Percentiles rank a stretch among this genome's conserved stretches.
Conservation (phyloP, 192 early-diverging fungal genomes). For the Dissophora ornata region DNA sequence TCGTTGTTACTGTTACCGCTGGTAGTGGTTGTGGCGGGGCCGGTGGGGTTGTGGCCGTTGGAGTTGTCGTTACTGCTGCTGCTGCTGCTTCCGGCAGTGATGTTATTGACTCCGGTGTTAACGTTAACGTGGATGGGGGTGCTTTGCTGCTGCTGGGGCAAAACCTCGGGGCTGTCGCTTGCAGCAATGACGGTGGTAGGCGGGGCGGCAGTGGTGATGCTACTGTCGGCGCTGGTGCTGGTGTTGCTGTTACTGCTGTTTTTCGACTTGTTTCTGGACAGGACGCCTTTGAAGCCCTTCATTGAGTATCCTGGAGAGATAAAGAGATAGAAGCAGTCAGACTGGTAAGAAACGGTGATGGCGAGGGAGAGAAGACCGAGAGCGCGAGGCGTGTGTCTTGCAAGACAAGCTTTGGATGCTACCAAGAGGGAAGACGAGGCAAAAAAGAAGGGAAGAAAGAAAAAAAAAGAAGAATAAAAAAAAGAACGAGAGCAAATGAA, state of each 20-base stretch:
- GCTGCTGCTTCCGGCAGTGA: slow-evolving; percentile 1
- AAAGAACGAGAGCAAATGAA: not conserved
- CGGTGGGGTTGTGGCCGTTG: not conserved
- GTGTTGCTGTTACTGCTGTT: slow-evolving; percentile 19
- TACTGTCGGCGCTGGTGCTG: slow-evolving; percentile 9
- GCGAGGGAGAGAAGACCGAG: too few species aligned
- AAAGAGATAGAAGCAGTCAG: too few species aligned
- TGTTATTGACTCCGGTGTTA: not conserved
- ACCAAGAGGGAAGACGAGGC: not conserved
- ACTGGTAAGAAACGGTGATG: too few species aligned
- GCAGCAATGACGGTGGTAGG: slow-evolving; percentile 8
- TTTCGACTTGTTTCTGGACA: slow-evolving; percentile 51
- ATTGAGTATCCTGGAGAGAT: slow-evolving; percentile 29
- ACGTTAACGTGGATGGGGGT: slow-evolving; percentile 1
- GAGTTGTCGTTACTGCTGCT: slow-evolving; percentile 12
- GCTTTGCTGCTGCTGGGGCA: not conserved
- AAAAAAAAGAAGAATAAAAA: not conserved
- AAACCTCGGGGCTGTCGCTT: not conserved
- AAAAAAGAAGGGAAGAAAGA: not conserved
- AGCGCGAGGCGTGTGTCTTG: too few species aligned
- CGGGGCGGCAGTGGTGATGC: not conserved
- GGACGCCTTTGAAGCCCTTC: slow-evolving; percentile 52
- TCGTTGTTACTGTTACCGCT: too few species aligned
- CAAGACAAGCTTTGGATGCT: too few species aligned
- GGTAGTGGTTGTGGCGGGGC: too few species aligned